Conservation (phyloP, 169 alveolate genomes). For the Plasmodium billcollinsi region DNA sequence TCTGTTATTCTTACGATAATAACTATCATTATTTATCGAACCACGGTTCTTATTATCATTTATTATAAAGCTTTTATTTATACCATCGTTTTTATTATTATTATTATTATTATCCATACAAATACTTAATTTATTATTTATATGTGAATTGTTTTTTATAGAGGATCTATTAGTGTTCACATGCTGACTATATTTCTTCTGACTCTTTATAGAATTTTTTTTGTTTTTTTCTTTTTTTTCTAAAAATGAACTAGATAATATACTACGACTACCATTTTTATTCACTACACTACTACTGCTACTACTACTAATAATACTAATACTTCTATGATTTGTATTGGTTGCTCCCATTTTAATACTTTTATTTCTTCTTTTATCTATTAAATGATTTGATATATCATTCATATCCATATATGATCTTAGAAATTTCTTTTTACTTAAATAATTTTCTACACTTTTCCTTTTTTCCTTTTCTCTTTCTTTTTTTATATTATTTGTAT, state of each 20-base stretch:
- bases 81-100: slow-evolving; percentile 2
- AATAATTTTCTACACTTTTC: background rate
- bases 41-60: background rate
- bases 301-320: too few relatives aligned
- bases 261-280: background rate
- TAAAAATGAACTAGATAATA: background rate
- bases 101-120: slow-evolving; percentile 25
- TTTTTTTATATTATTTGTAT: slow-evolving; percentile 22
- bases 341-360: slow-evolving; percentile 7
- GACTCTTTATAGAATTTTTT: background rate
- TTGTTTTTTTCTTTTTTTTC: slow-evolving; percentile 4
- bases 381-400: background rate
- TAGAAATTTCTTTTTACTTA: background rate
- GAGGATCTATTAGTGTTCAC: background rate
- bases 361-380: slow-evolving; percentile 5
- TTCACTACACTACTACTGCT: background rate
- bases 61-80: slow-evolving; percentile 14
- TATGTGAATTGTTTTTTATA: background rate
- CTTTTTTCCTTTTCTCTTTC: slow-evolving; percentile 11
- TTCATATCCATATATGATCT: slow-evolving; percentile 5
- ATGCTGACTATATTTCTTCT: background rate
- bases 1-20: background rate
- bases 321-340: background rate
- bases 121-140: background rate
- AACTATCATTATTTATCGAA: too few relatives aligned